Evolutionary conservation across 164 flowering plant species (phyloP).

Genomic region (Tinospora cordifolia): DNA sequence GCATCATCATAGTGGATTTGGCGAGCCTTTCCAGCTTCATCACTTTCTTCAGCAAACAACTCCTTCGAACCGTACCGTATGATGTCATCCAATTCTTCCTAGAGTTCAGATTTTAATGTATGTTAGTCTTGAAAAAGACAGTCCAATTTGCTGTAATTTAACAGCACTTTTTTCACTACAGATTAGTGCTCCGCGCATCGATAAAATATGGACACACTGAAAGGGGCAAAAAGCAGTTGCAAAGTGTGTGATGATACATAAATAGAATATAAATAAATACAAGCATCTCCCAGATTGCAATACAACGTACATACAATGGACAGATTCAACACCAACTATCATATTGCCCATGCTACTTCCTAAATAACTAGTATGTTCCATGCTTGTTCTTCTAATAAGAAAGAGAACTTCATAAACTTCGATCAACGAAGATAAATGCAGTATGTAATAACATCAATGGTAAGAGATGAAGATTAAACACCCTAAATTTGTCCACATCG

Average conservation of each 20-base stretch:
- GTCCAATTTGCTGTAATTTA: neutral
- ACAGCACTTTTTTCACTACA: neutral
- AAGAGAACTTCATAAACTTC: too few species aligned
- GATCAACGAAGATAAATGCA: too few species aligned
- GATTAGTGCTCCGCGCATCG: neutral
- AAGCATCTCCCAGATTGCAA: neutral
- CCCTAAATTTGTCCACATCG: too few species aligned
- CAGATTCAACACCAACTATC: neutral
- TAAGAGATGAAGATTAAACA: too few species aligned
- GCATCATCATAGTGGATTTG: conserved; percentile 96
- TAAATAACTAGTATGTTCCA: too few species aligned
- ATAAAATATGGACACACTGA: neutral
- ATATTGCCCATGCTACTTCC: neutral
- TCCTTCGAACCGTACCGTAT: conserved; percentile 95
- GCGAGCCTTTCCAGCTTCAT: conserved; percentile 83
- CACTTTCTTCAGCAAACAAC: conserved; percentile 88
- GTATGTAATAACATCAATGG: too few species aligned
- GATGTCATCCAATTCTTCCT: conserved; percentile 99
- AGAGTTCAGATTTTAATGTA: conserved; percentile 8
- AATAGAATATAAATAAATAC: neutral
- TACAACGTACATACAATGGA: neutral
- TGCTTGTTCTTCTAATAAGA: too few species aligned
- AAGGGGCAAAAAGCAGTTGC: neutral
- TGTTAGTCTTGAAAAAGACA: neutral
- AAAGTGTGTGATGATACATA: neutral